Evolutionary conservation across 495 filamentous ascomycete genomes (phyloP).

Genomic region (Cryomyces minteri): DNA sequence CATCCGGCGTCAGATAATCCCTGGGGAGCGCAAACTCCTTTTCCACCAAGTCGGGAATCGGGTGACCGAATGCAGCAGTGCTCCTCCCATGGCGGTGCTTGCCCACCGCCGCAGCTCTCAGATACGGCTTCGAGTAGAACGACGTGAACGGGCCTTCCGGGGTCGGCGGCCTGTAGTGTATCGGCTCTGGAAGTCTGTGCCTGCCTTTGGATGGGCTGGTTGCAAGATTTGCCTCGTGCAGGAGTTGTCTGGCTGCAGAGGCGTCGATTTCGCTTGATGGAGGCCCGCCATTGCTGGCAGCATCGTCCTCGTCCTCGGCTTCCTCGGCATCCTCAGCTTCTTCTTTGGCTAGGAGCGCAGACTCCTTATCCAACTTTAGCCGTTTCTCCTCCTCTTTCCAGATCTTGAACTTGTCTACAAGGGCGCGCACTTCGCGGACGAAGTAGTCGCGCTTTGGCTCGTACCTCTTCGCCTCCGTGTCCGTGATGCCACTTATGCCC

Average conservation of each 20-base stretch:
- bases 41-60: slow-evolving; percentile 52
- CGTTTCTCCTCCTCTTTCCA: slow-evolving; percentile 89
- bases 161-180: slow-evolving; percentile 7
- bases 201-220: slow-evolving; percentile 47
- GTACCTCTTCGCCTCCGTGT: slow-evolving; percentile 63
- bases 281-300: slow-evolving; percentile 30
- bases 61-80: slow-evolving; percentile 55
- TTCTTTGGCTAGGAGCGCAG: slow-evolving; percentile 23
- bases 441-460: slow-evolving; percentile 75
- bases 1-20: slow-evolving; percentile 49
- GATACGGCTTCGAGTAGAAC: slow-evolving; percentile 62
- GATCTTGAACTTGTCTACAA: slow-evolving; percentile 68
- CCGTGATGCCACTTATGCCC: slow-evolving; percentile 77
- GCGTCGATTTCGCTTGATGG: slow-evolving; percentile 55
- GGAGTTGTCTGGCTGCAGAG: slow-evolving; percentile 51
- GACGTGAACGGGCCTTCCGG: slow-evolving; percentile 58
- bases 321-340: slow-evolving; percentile 25
- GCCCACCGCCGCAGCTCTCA: slow-evolving; percentile 56
- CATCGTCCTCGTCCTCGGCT: slow-evolving; percentile 17
- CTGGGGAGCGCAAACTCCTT: slow-evolving; percentile 56
- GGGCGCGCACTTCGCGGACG: slow-evolving; percentile 54
- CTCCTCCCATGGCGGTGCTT: slow-evolving; percentile 36
- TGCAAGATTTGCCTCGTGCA: slow-evolving; percentile 46
- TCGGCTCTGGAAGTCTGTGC: slow-evolving; percentile 12
- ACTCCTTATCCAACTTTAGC: slow-evolving; percentile 49